Percentiles rank a stretch among this genome's conserved stretches.
These are phyloP conservation scores for Cutaneotrichosporon mucoides DNA, from an alignment of 1,284 basidiomycete genomes.

Conservation along the genomic window DNA sequence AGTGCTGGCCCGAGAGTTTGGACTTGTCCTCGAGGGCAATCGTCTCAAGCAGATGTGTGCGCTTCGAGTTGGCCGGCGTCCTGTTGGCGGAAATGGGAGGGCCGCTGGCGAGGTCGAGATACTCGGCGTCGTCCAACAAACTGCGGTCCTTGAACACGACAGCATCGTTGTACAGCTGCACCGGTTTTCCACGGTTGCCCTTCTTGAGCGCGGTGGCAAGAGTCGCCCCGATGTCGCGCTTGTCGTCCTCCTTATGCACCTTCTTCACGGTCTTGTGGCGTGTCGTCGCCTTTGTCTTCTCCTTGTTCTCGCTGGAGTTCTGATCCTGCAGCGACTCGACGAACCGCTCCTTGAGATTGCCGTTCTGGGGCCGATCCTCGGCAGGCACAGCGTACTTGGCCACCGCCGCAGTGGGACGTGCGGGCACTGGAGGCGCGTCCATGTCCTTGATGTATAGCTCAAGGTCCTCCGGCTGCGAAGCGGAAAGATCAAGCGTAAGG, in stretches of 20 bases:
- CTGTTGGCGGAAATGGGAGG: constrained; percentile 48
- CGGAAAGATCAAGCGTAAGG: constrained; percentile 51
- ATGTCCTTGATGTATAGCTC: constrained; percentile 48
- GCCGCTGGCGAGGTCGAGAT: constrained; percentile 52
- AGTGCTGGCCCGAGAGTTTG: constrained; percentile 44
- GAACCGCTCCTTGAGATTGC: constrained; percentile 51
- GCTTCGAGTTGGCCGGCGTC: constrained; percentile 39
- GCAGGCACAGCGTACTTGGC: neutral
- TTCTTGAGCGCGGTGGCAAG: constrained; percentile 50
- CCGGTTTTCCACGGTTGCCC: constrained; percentile 51
- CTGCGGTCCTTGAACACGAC: constrained; percentile 52
- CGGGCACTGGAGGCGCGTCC: constrained; percentile 24
- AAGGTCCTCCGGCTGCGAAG: constrained; percentile 54
- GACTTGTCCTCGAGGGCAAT: constrained; percentile 48
- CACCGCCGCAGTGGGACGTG: too few relatives aligned
- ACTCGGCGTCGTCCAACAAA: constrained; percentile 49
- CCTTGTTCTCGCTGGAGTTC: constrained; percentile 6
- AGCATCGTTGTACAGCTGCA: constrained; percentile 49
- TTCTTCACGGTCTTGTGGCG: constrained; percentile 11
- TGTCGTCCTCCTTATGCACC: constrained; percentile 19
- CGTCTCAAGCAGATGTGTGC: constrained; percentile 44
- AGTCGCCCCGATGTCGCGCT: constrained; percentile 21
- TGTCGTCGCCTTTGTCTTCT: constrained; percentile 21
- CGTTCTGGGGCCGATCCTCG: constrained; percentile 11
- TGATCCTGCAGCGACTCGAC: constrained; percentile 50